phyloP scores from a whole-genome alignment of 2,329 filamentous ascomycete species.

The Xylaria polymorpha region DNA sequence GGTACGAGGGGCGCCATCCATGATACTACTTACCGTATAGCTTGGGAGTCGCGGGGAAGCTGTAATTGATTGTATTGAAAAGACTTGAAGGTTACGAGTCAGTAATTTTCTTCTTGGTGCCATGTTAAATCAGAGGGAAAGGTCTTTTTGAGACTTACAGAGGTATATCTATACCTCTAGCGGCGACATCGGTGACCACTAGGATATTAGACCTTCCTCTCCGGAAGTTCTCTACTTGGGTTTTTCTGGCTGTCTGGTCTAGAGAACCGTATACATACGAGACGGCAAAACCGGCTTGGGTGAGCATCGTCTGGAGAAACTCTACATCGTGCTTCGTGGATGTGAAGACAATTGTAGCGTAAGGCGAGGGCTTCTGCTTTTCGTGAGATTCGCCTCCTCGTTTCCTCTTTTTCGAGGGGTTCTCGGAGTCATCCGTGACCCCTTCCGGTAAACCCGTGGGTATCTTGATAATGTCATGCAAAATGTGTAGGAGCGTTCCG shows the following conservation, averaged over 20 bases:
- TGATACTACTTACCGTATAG: slow-evolving; percentile 68
- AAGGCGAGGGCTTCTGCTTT: slow-evolving; percentile 80
- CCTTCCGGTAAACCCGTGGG: slow-evolving; percentile 73
- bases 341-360: slow-evolving; percentile 93
- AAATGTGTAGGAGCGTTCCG: slow-evolving; percentile 86
- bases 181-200: slow-evolving; percentile 96
- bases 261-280: slow-evolving; percentile 96
- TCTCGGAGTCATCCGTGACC: slow-evolving; percentile 57
- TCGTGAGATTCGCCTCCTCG: slow-evolving; percentile 64
- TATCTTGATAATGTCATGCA: slow-evolving; percentile 93
- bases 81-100: slow-evolving; percentile 64
- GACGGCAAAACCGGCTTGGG: slow-evolving; percentile 83
- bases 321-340: slow-evolving; percentile 85
- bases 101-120: slow-evolving; percentile 5
- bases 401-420: slow-evolving; percentile 77
- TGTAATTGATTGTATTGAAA: slow-evolving; percentile 98
- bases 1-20: too few species aligned
- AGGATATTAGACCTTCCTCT: slow-evolving; percentile 86
- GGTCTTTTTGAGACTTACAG: slow-evolving; percentile 25
- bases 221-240: slow-evolving; percentile 91
- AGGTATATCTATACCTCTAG: slow-evolving; percentile 97
- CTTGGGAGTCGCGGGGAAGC: slow-evolving; percentile 96
- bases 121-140: neutral
- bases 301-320: slow-evolving; percentile 85
- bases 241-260: slow-evolving; percentile 91